Evolutionary conservation across 257 asterid genomes (phyloP), one percentile per base, ranked within the genome.

Genomic region (Cynanchum wilfordii): DNA sequence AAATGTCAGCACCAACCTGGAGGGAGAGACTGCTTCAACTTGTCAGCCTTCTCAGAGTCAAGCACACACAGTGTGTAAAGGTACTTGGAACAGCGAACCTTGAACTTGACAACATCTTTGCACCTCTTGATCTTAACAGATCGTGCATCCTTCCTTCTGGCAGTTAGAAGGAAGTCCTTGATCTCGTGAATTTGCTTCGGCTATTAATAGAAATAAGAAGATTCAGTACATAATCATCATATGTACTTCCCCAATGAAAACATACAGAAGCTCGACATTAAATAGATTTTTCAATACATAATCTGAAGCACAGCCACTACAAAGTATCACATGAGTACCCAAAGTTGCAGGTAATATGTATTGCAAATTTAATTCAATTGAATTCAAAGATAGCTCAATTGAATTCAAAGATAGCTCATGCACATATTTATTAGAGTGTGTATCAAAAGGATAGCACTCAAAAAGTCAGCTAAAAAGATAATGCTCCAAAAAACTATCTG

Each of bases 81-180:
- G 77, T 77, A 77, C 77, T 77, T 77, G 73, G 81, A 77, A 38
- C 77, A 77, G 11, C 77, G 73, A 55, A 77, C 77, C 81, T 77
- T 71, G 77, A 77, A 77, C 70, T 77, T 77, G 70, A 77, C 81
- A 30, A 66, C 56, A 65, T 77, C 77, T 27, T 72, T 64, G 59
- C 71, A 71, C 73, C 70, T 77, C 81, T 72, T 77, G 55, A 72
- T 72, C 73, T 72, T 72, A 10, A 77, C 76, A 42, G 73, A 71
- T 2, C 77, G 73, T 36, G 77, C 77, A 72, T 71, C 77, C 64
- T 77, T 77, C 78, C 77, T 72, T 57, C 77, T 66, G 20, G 73
- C 73, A 5, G 77, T 77, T 49, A 77, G 73, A 57, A 77, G 77
- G 72, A 72, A 72, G 55, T 77, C 81, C 74, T 71, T 13, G 27